Percentiles rank a stretch among this genome's conserved stretches.
Evolutionary conservation across 495 filamentous ascomycete genomes (phyloP).

Genomic region (Oidiodendron maius): DNA sequence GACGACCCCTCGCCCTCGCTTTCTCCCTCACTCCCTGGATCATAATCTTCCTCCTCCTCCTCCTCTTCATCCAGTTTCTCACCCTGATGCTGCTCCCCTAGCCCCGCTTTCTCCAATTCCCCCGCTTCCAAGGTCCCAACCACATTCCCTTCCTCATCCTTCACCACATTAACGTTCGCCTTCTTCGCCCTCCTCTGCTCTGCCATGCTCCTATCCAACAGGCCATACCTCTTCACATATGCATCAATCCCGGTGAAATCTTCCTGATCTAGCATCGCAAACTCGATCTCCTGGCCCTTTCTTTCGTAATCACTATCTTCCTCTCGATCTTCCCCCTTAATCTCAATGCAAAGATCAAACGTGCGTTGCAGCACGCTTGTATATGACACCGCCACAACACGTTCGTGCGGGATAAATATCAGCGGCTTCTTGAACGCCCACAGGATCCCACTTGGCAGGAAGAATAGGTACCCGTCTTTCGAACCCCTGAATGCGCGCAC

Average conservation of each 20-base stretch:
- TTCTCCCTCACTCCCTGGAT: slow-evolving; percentile 70
- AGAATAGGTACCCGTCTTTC: slow-evolving; percentile 94
- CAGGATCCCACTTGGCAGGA: slow-evolving; percentile 78
- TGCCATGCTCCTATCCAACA: slow-evolving; percentile 91
- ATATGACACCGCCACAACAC: slow-evolving; percentile 77
- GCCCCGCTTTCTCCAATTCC: slow-evolving; percentile 57
- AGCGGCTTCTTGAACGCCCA: slow-evolving; percentile 97
- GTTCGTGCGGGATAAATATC: slow-evolving; percentile 73
- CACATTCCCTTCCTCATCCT: slow-evolving; percentile 41
- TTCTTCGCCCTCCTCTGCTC: slow-evolving; percentile 77
- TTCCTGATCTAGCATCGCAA: slow-evolving; percentile 82
- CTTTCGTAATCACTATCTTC: slow-evolving; percentile 20
- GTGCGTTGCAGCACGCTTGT: slow-evolving; percentile 86
- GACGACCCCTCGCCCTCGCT: slow-evolving; percentile 63
- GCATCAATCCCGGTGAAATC: slow-evolving; percentile 78
- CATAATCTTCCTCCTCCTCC: slow-evolving; percentile 86
- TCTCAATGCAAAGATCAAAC: slow-evolving; percentile 82
- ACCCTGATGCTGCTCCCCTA: slow-evolving; percentile 53
- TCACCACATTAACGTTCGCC: slow-evolving; percentile 59
- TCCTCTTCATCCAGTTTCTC: slow-evolving; percentile 79
- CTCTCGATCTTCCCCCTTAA: slow-evolving; percentile 26
- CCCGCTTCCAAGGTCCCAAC: slow-evolving; percentile 36
- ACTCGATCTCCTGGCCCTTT: slow-evolving; percentile 62
- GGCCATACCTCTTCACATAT: slow-evolving; percentile 72
- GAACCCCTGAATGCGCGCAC: slow-evolving; percentile 86